phyloP scores from a whole-genome alignment of 1,284 basidiomycete species.

The Irpex sp. region DNA sequence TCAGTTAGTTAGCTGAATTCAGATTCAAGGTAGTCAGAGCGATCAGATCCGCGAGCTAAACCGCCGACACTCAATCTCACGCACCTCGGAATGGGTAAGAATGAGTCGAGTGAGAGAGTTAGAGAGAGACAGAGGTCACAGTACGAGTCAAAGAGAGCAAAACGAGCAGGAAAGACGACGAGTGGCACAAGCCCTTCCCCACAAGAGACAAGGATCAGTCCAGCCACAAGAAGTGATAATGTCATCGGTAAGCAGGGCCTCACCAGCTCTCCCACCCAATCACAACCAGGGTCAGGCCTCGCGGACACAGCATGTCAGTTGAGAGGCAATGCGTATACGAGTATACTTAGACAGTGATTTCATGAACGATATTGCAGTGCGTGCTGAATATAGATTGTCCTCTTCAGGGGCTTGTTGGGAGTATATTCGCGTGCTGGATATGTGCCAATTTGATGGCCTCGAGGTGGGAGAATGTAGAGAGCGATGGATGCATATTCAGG shows the following conservation, averaged over 20 bases:
- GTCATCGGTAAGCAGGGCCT: conserved; percentile 1
- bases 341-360: neutral
- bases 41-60: neutral
- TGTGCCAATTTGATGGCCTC: neutral
- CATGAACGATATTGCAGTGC: neutral
- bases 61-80: neutral
- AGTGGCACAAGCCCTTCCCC: neutral
- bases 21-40: neutral
- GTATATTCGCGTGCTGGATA: neutral
- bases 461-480: neutral
- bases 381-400: neutral
- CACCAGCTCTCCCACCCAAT: neutral
- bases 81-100: neutral
- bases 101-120: neutral
- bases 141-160: neutral
- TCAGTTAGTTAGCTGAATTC: neutral
- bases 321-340: conserved; percentile 6
- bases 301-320: conserved; percentile 13
- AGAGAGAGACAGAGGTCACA: neutral
- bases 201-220: neutral
- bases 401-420: neutral
- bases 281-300: conserved; percentile 7
- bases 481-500: neutral
- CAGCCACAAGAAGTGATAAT: neutral
- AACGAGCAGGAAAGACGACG: neutral